phyloP scores from a whole-genome alignment of 2,329 filamentous ascomycete genomes.

The Epichloe festucae region DNA sequence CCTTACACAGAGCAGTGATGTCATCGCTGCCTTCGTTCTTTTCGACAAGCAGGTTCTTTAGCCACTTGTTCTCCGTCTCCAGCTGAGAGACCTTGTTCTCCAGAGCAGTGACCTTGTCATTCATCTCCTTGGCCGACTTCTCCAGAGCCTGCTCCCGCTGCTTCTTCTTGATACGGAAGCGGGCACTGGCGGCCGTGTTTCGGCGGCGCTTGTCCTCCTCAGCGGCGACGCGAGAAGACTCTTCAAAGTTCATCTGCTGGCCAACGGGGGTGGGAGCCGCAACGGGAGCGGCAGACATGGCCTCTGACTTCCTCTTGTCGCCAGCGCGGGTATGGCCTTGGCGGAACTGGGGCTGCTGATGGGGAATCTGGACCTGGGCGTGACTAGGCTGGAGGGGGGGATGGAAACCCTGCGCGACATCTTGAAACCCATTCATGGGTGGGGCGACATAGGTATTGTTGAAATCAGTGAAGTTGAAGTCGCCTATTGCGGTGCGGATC shows the following conservation, averaged over 20 bases:
- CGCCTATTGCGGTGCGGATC: conserved; percentile 41
- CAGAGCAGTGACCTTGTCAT: conserved; percentile 61
- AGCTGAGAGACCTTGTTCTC: conserved; percentile 63
- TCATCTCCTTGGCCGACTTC: conserved; percentile 69
- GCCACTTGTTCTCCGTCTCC: conserved; percentile 74
- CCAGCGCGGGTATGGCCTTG: conserved; percentile 18
- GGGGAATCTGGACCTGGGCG: conserved; percentile 26
- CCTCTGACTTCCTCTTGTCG: conserved; percentile 35
- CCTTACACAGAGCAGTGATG: conserved; percentile 37
- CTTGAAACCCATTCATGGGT: conserved; percentile 29
- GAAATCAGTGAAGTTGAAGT: conserved; percentile 45
- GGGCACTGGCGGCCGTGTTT: conserved; percentile 78
- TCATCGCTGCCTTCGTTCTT: conserved; percentile 57
- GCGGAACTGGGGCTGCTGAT: conserved; percentile 24
- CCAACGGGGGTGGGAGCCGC: conserved; percentile 8
- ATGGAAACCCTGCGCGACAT: conserved; percentile 28
- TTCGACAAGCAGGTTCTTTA: conserved; percentile 68
- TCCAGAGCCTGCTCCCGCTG: conserved; percentile 80
- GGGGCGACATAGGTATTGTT: conserved; percentile 37
- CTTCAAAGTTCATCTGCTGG: conserved; percentile 48
- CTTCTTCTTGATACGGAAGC: conserved; percentile 94
- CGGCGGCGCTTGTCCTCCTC: conserved; percentile 84
- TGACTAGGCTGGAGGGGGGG: conserved; percentile 41
- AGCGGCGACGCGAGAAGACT: conserved; percentile 57
- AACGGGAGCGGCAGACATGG: conserved; percentile 18